Evolutionary conservation across 2,329 filamentous ascomycete species (phyloP).

Genomic region (Orbilia brochopaga): DNA sequence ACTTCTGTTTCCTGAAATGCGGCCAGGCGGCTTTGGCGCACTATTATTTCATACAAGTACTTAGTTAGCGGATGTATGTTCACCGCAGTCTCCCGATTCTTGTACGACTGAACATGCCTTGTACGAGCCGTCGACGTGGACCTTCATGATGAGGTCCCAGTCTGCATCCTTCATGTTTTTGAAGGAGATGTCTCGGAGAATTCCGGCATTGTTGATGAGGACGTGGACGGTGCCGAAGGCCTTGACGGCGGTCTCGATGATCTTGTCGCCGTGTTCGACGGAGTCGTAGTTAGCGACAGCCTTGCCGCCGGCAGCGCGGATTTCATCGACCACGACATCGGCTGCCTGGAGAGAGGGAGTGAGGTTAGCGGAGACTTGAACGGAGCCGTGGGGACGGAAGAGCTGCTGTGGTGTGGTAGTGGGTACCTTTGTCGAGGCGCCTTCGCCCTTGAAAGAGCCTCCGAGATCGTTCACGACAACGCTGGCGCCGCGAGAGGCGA

Average conservation of each 20-base stretch:
- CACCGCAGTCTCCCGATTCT: too few relatives aligned
- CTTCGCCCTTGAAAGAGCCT: slow-evolving; percentile 90
- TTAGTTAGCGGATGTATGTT: slow-evolving; percentile 54
- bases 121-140: slow-evolving; percentile 92
- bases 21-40: slow-evolving; percentile 94
- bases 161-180: slow-evolving; percentile 98
- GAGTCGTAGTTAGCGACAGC: slow-evolving; percentile 97
- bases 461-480: slow-evolving; percentile 97
- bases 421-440: slow-evolving; percentile 78
- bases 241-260: slow-evolving; percentile 86
- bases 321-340: slow-evolving; percentile 81
- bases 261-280: slow-evolving; percentile 90
- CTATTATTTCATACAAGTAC: slow-evolving; percentile 57
- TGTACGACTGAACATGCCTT: slow-evolving; percentile 64
- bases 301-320: slow-evolving; percentile 86
- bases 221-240: slow-evolving; percentile 86
- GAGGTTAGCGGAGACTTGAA: slow-evolving; percentile 13
- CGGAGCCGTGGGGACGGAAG: not conserved
- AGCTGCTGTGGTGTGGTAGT: not conserved
- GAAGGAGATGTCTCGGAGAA: slow-evolving; percentile 92
- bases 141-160: slow-evolving; percentile 93
- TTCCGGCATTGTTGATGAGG: slow-evolving; percentile 97
- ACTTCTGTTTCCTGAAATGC: slow-evolving; percentile 98
- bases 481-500: slow-evolving; percentile 86
- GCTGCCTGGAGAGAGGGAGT: slow-evolving; percentile 67